Evolutionary conservation across 257 asterid genomes (phyloP).

Genomic region (Solanum paucissectum): DNA sequence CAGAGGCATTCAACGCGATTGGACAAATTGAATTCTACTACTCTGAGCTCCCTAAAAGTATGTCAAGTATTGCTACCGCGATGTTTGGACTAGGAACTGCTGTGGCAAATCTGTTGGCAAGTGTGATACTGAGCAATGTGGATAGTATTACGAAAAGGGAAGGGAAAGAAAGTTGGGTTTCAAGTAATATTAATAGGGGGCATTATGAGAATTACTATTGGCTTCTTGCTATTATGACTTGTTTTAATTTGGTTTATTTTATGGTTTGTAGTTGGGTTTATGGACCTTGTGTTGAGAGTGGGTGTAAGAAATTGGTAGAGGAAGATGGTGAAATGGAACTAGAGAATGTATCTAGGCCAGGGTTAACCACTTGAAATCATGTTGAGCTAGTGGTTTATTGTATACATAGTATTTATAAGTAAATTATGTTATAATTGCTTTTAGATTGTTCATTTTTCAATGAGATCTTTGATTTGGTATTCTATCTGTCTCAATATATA

Average conservation of each 20-base stretch:
- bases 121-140: slow-evolving; percentile 34
- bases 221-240: slow-evolving; percentile 37
- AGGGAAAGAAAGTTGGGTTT: slow-evolving; percentile 53
- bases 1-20: slow-evolving; percentile 52
- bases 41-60: slow-evolving; percentile 48
- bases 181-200: slow-evolving; percentile 40
- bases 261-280: slow-evolving; percentile 41
- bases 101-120: slow-evolving; percentile 38
- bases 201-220: slow-evolving; percentile 52
- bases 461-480: neutral
- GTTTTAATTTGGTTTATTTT: slow-evolving; percentile 30
- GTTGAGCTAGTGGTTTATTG: neutral
- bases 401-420: neutral
- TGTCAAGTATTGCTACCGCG: slow-evolving; percentile 52
- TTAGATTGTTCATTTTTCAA: neutral
- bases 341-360: slow-evolving; percentile 6
- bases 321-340: slow-evolving; percentile 4
- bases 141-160: slow-evolving; percentile 20
- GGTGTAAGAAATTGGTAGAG: slow-evolving; percentile 1
- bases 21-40: slow-evolving; percentile 58
- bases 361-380: neutral
- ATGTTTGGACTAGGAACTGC: slow-evolving; percentile 48
- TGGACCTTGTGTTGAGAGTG: slow-evolving; percentile 33
- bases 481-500: neutral
- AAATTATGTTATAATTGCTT: neutral